Base-by-base conservation (phyloP, 495 filamentous ascomycete genomes). In the Neurospora tetrasperma region DNA sequence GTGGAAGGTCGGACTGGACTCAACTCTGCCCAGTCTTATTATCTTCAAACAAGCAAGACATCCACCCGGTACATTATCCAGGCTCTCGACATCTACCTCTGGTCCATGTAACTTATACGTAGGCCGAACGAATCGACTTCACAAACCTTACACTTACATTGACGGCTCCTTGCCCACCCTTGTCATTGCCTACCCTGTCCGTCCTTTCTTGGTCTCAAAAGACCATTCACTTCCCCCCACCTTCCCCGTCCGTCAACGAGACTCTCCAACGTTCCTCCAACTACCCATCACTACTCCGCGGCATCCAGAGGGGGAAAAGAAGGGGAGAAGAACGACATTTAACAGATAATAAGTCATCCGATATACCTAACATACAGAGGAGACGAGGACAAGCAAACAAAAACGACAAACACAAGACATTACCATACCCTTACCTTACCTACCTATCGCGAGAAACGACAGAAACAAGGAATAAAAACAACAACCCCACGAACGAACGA, bases 391-490 rank as follows among this genome's bases (percentile, higher is more conserved):
- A 66, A 66, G 54, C 23, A 59, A 23, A 59, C 23, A 59, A 4
- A 27, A 27, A 27, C 10, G 10, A 59, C 40, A 11, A 20, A n/a
- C n/a, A 48, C 48, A 27, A 59, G 23, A 35, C 54, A 35, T 18
- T 18, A 5, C 54, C 48, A 59, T 59, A 38, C 2, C 18, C 4
- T 7, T 31, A 35, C 9, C 39, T 40, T 40, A 40, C 39, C 7
- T 39, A 39, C 27, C 12, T 27, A 20, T 20, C 27, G 14, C 54
- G 54, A 62, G 54, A 14, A 62, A 14, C 11, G 11, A 31, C 23
- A 38, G 12, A 66, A 66, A 74, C 4, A 11, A 69, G 68, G 35
- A 72, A 40, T 42, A 72, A 66, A 43, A 69, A 76, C 82, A 79
- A 35, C 27, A 66, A 66, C 54, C 54, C 14, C 27, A 18, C 54